Evolutionary conservation across 2,329 filamentous ascomycete genomes (phyloP).

Genomic region (Fusarium sarcochroum): DNA sequence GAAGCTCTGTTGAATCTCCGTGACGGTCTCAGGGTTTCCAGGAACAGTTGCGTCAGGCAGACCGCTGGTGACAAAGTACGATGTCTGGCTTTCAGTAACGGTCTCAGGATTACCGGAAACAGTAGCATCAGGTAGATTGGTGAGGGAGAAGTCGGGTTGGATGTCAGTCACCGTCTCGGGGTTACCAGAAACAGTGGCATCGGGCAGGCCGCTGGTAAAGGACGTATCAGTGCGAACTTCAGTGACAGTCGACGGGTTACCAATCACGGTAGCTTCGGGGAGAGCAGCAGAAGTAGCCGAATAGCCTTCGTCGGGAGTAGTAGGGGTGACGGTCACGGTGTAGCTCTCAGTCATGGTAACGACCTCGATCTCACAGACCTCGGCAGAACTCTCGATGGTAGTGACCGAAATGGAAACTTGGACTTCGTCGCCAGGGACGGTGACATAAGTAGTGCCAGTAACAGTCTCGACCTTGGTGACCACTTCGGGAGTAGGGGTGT

Average conservation of each 20-base stretch:
- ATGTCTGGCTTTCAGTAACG: constrained; percentile 48
- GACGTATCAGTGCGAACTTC: constrained; percentile 49
- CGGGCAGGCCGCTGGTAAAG: constrained; percentile 50
- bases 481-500: constrained; percentile 30
- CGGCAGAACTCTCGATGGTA: constrained; percentile 42
- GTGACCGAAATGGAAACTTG: constrained; percentile 45
- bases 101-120: constrained; percentile 47
- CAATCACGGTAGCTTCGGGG: constrained; percentile 46
- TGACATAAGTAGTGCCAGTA: constrained; percentile 50
- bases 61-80: constrained; percentile 46
- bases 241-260: constrained; percentile 52
- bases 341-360: constrained; percentile 47
- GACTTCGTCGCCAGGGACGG: constrained; percentile 45
- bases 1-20: constrained; percentile 41
- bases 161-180: constrained; percentile 51
- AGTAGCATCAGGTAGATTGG: constrained; percentile 44
- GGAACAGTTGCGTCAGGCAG: constrained; percentile 53
- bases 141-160: constrained; percentile 37
- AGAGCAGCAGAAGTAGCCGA: constrained; percentile 37
- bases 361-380: constrained; percentile 42
- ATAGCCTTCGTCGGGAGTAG: constrained; percentile 15
- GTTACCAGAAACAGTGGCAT: constrained; percentile 52
- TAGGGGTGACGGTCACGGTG: constrained; percentile 49
- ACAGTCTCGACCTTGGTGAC: constrained; percentile 44
- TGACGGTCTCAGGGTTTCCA: constrained; percentile 51